Base-by-base conservation (phyloP, 352 stramenopile species). In the Phytopythium vexans region DNA sequence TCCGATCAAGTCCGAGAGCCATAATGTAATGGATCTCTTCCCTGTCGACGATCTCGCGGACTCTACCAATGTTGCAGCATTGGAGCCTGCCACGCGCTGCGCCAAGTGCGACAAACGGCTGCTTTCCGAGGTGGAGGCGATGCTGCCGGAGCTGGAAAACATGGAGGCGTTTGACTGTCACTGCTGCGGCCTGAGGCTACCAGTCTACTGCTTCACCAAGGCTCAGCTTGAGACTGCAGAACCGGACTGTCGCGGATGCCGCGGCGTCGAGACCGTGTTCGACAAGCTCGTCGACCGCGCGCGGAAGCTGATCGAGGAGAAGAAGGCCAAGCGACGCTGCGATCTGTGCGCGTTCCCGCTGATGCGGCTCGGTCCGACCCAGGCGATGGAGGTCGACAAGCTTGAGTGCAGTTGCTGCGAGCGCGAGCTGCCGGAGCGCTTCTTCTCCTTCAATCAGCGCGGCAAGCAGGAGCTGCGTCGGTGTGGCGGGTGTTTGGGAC, bases 381-480 rank as follows among this genome's bases (percentile, higher is more conserved):
- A 45, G 8, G 11, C 38, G n/a, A 16, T 16, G 3, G 16, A 10
- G 2, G 8, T 32, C 6, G 37, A 27, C 11, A 45, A 45, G 12
- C 8, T 45, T 6, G 2, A 15, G 14, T 53, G 36, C 37, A 37
- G 15, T 8, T 53, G 48, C 16, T 53, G 48, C 38, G 48, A 16
- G 15, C 48, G 48, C 10, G 48, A 38, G 10, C 16, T 53, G 15
- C 48, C 48, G 3, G 6, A 0, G 6, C 3, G 9, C 4, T 45
- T 53, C 10, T 53, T 32, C 48, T 54, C 48, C 8, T 35, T 32
- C 6, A 38, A 21, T 1, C 48, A 54, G 27, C 48, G 27, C 9
- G 2, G 6, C 36, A 54, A 54, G 36, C 0, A 0, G 3, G 16
- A 44, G 27, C 37, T n/a, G 1, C 48, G 48, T 35, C 37, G 48